These are phyloP conservation scores for Fusarium aywerte DNA, from an alignment of 2,329 filamentous ascomycete species.

Conservation along the genomic window DNA sequence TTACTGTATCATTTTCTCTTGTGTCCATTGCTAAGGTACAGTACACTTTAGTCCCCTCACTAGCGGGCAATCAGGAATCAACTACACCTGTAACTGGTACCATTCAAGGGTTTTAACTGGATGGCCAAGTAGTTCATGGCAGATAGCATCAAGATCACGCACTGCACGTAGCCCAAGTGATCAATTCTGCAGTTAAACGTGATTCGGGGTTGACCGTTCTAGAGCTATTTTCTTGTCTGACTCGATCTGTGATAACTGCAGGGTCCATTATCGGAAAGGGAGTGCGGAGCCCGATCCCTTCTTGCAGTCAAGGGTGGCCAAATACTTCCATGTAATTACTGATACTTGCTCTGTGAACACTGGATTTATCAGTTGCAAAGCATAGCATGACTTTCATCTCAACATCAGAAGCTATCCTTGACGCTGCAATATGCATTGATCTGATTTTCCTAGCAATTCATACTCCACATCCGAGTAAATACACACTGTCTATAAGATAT, in stretches of 20 bases:
- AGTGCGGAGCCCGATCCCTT: slow-evolving; percentile 2
- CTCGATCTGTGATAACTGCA: slow-evolving; percentile 19
- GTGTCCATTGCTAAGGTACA: not conserved
- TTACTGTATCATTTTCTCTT: not conserved
- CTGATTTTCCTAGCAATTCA: not conserved
- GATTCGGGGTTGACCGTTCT: slow-evolving; percentile 31
- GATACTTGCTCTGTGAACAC: slow-evolving; percentile 5
- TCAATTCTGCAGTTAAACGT: slow-evolving; percentile 27
- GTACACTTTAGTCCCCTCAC: not conserved
- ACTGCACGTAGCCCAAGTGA: slow-evolving; percentile 34
- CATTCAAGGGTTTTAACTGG: slow-evolving; percentile 8
- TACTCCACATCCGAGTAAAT: slow-evolving; percentile 13
- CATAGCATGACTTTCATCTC: not conserved
- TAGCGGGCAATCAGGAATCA: slow-evolving; percentile 19
- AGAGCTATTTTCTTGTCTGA: slow-evolving; percentile 1
- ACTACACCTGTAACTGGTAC: not conserved
- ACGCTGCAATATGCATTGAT: not conserved
- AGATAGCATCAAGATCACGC: slow-evolving; percentile 29
- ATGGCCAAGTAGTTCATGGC: slow-evolving; percentile 15
- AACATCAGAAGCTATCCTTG: not conserved
- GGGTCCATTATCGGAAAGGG: slow-evolving; percentile 10
- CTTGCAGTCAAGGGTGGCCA: slow-evolving; percentile 10
- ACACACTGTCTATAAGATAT: slow-evolving; percentile 6
- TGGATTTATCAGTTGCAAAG: not conserved
- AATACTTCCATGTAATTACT: slow-evolving; percentile 4